Evolutionary conservation across 202 grass and related monocot species (phyloP), one percentile per base, ranked within the genome.

Genomic region (Carex sylvatica): DNA sequence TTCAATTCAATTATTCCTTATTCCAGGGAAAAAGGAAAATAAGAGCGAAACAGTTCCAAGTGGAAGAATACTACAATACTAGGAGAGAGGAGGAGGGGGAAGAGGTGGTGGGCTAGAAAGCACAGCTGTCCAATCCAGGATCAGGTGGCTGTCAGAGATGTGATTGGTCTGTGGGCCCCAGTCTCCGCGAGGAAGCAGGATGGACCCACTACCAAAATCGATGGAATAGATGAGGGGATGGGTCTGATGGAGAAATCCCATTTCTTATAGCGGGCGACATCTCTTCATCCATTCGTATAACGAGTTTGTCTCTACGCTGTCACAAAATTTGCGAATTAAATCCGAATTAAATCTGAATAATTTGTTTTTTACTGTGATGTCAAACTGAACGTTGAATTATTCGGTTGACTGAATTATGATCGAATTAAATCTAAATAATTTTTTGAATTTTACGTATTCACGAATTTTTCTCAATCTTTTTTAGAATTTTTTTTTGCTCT

Each of bases 111-210:
- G 76, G 86, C 49, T 74, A 84, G 30, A 69, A 46, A 81, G 84
- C 87, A 87, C 79, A 90, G 88, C 86, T 90, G 90, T 92, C 90
- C 84, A 88, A 90, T 92, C 14, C 84, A 83, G 79, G 84, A 95
- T 95, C 84, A 90, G 90, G 92, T 92, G 93, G 84, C 74, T 85
- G 74, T 72, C 15, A 90, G 88, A 84, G 86, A 91, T 87, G 82
- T 73, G 86, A 84, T 87, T 86, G 81, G 78, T 52, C 53, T n/a
- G 81, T 86, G 91, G 85, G 83, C 62, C 82, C 70, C 19, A 42
- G 1, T 35, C 70, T 12, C 51, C 65, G 31, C 30, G 19, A 12
- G 82, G 87, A 84, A 86, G 85, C 91, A 91, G 40, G 0, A 10
- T 4, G 72, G 84, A 0, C 79, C 89, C 79, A 35, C 84, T 82